Conservation (phyloP, 2,329 filamentous ascomycete species). For the Fusarium virguliforme region DNA sequence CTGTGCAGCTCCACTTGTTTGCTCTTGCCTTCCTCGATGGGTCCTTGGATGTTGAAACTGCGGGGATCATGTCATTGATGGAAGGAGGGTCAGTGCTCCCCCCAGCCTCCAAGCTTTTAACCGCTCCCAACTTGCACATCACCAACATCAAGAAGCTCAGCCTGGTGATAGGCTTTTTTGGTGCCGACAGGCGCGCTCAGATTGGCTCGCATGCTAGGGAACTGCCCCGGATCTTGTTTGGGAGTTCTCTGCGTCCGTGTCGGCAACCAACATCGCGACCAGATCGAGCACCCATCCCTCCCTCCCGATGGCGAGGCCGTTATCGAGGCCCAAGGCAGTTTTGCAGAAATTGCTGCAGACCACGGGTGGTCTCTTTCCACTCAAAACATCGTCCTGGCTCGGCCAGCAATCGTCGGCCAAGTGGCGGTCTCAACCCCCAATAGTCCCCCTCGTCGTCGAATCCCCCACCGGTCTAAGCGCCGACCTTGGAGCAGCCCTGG, state of each 20-base stretch:
- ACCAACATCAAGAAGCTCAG: conserved; percentile 5
- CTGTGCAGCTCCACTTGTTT: conserved; percentile 17
- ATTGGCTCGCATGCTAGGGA: conserved; percentile 3
- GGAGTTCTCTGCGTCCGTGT: conserved; percentile 8
- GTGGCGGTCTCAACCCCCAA: conserved; percentile 48
- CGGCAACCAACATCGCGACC: conserved; percentile 10
- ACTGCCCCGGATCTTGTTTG: conserved; percentile 4
- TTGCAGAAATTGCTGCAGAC: not conserved
- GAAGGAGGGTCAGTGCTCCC: conserved; percentile 10
- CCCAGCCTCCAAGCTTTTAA: conserved; percentile 8
- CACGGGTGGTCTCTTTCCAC: conserved; percentile 24
- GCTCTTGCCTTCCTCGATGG: conserved; percentile 10
- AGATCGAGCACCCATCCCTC: not conserved
- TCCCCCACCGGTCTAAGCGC: conserved; percentile 50
- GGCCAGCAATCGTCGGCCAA: conserved; percentile 35
- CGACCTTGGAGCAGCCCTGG: conserved; percentile 30
- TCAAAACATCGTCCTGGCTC: conserved; percentile 26
- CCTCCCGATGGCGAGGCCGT: conserved; percentile 17
- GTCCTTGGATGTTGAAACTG: conserved; percentile 4
- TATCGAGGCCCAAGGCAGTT: conserved; percentile 23
- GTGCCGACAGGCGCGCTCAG: not conserved
- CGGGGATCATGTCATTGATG: conserved; percentile 17
- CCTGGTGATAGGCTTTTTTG: conserved; percentile 6
- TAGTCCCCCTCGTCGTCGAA: conserved; percentile 28
- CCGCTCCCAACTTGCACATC: conserved; percentile 4